phyloP scores from a whole-genome alignment of 1,139 yeast species.

The Geotrichum phurueaensis region DNA sequence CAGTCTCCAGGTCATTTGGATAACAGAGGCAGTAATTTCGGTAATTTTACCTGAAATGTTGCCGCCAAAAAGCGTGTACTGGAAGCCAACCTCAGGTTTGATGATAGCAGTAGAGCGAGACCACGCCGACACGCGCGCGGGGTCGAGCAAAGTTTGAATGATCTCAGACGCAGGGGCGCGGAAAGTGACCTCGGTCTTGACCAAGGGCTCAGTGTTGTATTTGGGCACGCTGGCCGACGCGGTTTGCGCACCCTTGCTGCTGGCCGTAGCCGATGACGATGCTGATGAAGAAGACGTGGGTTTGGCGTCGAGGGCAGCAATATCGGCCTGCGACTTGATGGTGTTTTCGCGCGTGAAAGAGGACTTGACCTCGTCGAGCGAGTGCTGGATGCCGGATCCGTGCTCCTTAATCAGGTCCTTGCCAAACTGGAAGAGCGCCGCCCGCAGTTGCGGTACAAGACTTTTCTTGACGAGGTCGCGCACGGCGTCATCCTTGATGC shows the following conservation, averaged over 20 bases:
- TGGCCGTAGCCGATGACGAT: slow-evolving; percentile 20
- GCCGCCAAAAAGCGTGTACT: slow-evolving; percentile 79
- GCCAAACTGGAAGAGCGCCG: slow-evolving; percentile 59
- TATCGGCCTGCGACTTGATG: slow-evolving; percentile 16
- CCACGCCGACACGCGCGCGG: slow-evolving; percentile 81
- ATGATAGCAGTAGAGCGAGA: slow-evolving; percentile 69
- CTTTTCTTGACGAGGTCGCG: slow-evolving; percentile 50
- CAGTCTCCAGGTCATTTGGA: slow-evolving; percentile 79
- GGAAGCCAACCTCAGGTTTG: slow-evolving; percentile 55
- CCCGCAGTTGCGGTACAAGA: slow-evolving; percentile 65
- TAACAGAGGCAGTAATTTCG: slow-evolving; percentile 43
- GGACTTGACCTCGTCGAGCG: slow-evolving; percentile 61
- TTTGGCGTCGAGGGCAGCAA: slow-evolving; percentile 16
- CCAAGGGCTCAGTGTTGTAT: slow-evolving; percentile 71
- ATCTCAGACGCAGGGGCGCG: slow-evolving; percentile 84
- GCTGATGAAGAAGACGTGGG: slow-evolving; percentile 17
- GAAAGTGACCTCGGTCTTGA: slow-evolving; percentile 69
- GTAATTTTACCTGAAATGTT: slow-evolving; percentile 67
- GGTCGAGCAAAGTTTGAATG: slow-evolving; percentile 68
- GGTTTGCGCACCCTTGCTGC: slow-evolving; percentile 33
- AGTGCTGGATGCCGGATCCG: slow-evolving; percentile 83
- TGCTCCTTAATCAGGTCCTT: slow-evolving; percentile 66
- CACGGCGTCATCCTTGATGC: slow-evolving; percentile 46
- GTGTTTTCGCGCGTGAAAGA: slow-evolving; percentile 44
- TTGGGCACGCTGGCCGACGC: slow-evolving; percentile 37